phyloP scores from a whole-genome alignment of 2,329 filamentous ascomycete genomes.

The Furcasterigmium furcatum region DNA sequence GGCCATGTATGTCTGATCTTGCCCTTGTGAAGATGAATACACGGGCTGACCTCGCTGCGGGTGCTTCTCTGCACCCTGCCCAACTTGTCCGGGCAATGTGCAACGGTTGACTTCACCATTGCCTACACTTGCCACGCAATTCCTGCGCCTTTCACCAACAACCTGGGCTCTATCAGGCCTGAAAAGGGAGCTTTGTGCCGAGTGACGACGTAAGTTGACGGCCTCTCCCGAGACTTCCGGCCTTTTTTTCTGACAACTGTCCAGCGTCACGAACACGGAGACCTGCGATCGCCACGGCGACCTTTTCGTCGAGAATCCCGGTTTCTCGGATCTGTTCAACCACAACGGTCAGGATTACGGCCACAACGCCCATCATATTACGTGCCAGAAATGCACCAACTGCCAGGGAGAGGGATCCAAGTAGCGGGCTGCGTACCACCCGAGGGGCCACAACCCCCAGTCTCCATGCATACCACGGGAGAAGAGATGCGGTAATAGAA shows the following conservation, averaged over 20 bases:
- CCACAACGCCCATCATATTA: not conserved
- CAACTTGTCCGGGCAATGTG: not conserved
- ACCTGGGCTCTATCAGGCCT: slow-evolving; percentile 1
- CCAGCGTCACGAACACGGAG: not conserved
- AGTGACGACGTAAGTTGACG: not conserved
- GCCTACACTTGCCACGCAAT: not conserved
- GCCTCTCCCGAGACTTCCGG: too few relatives aligned
- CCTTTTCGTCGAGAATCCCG: slow-evolving; percentile 2
- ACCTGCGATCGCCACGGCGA: slow-evolving; percentile 2
- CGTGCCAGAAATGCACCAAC: slow-evolving; percentile 2
- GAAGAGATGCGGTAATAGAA: too few relatives aligned
- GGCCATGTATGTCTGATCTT: not conserved
- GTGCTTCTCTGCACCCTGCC: slow-evolving; percentile 1
- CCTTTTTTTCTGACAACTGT: not conserved
- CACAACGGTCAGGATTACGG: not conserved
- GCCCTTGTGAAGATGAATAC: not conserved
- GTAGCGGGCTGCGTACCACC: too few relatives aligned
- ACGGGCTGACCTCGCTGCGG: not conserved
- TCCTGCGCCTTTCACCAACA: not conserved
- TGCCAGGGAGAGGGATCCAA: slow-evolving; percentile 1
- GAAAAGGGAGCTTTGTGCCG: slow-evolving; percentile 2
- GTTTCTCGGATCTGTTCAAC: not conserved
- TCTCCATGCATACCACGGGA: too few relatives aligned
- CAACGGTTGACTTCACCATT: not conserved
- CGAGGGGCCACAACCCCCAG: too few relatives aligned